A percentile compares a stretch with the other conserved stretches of the same genome.
Conservation (phyloP, 768 basidiomycete species). For the Tulasnella calospora region DNA sequence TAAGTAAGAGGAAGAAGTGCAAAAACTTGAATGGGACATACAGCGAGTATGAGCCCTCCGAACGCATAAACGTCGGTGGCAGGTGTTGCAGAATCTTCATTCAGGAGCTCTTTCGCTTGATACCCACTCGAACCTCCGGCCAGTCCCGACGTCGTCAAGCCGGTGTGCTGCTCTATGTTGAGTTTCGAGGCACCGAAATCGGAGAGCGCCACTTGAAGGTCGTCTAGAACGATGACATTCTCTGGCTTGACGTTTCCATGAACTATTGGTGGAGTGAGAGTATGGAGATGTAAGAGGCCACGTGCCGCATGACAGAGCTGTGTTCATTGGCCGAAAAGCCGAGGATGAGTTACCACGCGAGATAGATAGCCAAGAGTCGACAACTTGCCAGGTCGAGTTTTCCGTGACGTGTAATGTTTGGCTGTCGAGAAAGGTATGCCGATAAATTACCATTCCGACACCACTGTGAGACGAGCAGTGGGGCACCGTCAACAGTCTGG, state of each 20-base stretch:
- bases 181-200: neutral
- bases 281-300: neutral
- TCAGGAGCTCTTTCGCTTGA: neutral
- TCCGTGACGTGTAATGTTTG: neutral
- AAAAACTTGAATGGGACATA: neutral
- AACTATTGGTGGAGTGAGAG: neutral
- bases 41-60: neutral
- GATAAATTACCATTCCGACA: neutral
- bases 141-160: neutral
- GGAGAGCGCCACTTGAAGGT: neutral
- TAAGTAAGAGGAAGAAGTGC: no score
- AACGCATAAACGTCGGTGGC: constrained; percentile 13
- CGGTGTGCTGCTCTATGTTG: neutral
- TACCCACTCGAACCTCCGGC: no score
- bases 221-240: neutral
- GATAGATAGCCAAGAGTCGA: neutral
- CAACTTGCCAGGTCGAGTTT: neutral
- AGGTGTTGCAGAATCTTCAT: neutral
- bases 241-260: neutral
- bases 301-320: neutral
- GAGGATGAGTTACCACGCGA: neutral
- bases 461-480: neutral
- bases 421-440: neutral
- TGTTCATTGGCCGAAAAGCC: neutral
- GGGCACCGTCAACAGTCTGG: neutral